These are phyloP conservation scores for Fraxinus americana DNA, from an alignment of 257 asterid genomes.

Conservation along the genomic window DNA sequence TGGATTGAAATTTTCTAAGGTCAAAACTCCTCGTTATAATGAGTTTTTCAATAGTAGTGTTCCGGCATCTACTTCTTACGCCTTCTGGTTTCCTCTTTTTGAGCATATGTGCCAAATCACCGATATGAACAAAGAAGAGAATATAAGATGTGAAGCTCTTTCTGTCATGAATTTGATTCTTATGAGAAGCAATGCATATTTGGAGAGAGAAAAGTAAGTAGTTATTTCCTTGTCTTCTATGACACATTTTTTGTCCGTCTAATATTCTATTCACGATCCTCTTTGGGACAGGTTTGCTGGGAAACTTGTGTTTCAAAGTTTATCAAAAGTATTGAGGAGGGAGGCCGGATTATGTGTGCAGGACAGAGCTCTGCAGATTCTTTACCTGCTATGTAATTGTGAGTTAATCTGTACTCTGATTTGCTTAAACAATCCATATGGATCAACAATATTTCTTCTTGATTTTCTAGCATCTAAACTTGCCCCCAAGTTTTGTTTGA, in stretches of 20 bases:
- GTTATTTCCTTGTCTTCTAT: conserved; percentile 12
- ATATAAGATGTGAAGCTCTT: conserved; percentile 64
- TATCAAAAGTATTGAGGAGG: conserved; percentile 61
- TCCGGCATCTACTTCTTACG: conserved; percentile 44
- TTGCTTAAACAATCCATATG: conserved; percentile 8
- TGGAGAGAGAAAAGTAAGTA: conserved; percentile 81
- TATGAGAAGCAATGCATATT: conserved; percentile 70
- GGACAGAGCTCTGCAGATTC: conserved; percentile 72
- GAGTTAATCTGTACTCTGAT: conserved; percentile 37
- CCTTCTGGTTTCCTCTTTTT: conserved; percentile 62
- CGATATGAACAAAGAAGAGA: conserved; percentile 40
- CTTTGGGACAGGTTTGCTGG: conserved; percentile 57
- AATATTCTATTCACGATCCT: conserved; percentile 27
- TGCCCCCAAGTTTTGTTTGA: conserved; percentile 11
- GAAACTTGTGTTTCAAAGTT: conserved; percentile 51
- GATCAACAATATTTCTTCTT: neutral
- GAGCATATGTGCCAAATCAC: conserved; percentile 59
- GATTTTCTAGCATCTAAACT: neutral
- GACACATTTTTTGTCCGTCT: conserved; percentile 7
- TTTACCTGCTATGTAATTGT: conserved; percentile 82
- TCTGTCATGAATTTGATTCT: conserved; percentile 75
- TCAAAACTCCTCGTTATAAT: conserved; percentile 27
- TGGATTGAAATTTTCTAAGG: conserved; percentile 30
- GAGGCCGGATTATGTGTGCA: conserved; percentile 71
- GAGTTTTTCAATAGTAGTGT: conserved; percentile 33